Conservation (phyloP, 2,329 filamentous ascomycete species). For the Neofusicoccum kwambonambiense region DNA sequence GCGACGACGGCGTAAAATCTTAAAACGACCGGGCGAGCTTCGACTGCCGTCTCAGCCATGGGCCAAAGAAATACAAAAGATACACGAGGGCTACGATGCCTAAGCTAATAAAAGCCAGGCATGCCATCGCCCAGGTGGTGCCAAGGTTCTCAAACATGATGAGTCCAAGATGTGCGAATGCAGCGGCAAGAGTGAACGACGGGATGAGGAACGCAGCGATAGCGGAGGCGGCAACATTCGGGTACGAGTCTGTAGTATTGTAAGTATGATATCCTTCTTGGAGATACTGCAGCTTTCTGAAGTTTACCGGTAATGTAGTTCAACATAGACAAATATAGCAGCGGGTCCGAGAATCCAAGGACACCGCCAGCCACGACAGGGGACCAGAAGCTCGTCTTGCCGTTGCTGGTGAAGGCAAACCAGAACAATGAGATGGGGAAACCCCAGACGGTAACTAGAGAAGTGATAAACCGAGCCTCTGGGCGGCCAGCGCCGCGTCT, state of each 20-base stretch:
- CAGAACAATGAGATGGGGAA: constrained; percentile 43
- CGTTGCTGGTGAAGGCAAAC: constrained; percentile 31
- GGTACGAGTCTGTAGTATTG: constrained; percentile 4
- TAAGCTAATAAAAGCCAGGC: constrained; percentile 17
- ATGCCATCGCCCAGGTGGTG: constrained; percentile 18
- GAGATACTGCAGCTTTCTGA: no score
- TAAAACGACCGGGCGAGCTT: constrained; percentile 12
- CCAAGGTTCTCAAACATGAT: constrained; percentile 18
- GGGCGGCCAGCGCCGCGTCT: constrained; percentile 53
- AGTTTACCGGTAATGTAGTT: constrained; percentile 17
- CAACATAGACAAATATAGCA: constrained; percentile 16
- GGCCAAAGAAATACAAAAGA: constrained; percentile 17
- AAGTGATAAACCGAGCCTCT: constrained; percentile 57
- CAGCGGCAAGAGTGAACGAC: constrained; percentile 17
- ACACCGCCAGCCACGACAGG: constrained; percentile 13
- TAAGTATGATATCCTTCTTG: background rate
- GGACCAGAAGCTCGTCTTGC: constrained; percentile 18
- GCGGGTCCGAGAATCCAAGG: constrained; percentile 11
- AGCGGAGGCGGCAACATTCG: constrained; percentile 16
- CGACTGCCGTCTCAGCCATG: constrained; percentile 9
- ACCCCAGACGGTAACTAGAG: constrained; percentile 52
- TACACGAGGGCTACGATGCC: constrained; percentile 19
- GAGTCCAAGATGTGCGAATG: constrained; percentile 16
- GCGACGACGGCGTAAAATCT: no score
- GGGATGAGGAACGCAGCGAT: constrained; percentile 18